Evolutionary conservation across 1,139 yeast genomes (phyloP), one percentile per base, ranked within the genome.

Genomic region (Blastobotrys raffinosifermentans): DNA sequence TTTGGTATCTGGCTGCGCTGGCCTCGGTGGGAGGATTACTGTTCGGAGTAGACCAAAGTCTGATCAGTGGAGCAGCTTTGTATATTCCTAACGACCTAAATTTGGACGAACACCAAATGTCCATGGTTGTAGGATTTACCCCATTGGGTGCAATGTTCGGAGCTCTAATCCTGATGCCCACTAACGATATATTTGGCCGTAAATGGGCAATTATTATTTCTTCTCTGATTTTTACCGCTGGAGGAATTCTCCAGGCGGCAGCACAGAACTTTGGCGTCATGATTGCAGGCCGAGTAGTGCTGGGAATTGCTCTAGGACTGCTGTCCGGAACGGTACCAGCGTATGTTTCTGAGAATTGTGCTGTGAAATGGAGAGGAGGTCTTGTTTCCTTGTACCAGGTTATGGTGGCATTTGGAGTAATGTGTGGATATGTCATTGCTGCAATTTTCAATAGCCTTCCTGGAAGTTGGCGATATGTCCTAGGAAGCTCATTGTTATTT

Each of bases 11-110:
- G 31, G 43, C 43, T 4, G 25, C 34, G 2, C 26, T 37, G 16
- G 87, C 89, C 6, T 91, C 93, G 14, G 72, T 80, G 15, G 93
- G 93, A 27, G 94, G 93, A 0, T 82, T 83, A 58, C 64, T 83
- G 35, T 83, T 80, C 54, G 94, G 94, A 1, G 82, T 81, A 55
- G 94, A 84, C 58, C 85, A 94, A 1, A 93, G 94, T 3, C 65
- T 82, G 34, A 78, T 81, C 38, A 83, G 83, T 57, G 82, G 80
- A 47, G 64, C 83, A 7, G 59, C 80, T 39, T 86, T 80, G 48
- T 65, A 71, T 32, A 73, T 81, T 46, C 75, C 87, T 1, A 50
- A 69, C 3, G 67, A 72, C 46, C 59, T 64, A 4, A 43, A 45
- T 2, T 49, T 84, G 54, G 66, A 72, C 2, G 73, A 79, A 2